These are phyloP conservation scores for Fusarium anguioides DNA, from an alignment of 2,329 filamentous ascomycete species.

Conservation along the genomic window DNA sequence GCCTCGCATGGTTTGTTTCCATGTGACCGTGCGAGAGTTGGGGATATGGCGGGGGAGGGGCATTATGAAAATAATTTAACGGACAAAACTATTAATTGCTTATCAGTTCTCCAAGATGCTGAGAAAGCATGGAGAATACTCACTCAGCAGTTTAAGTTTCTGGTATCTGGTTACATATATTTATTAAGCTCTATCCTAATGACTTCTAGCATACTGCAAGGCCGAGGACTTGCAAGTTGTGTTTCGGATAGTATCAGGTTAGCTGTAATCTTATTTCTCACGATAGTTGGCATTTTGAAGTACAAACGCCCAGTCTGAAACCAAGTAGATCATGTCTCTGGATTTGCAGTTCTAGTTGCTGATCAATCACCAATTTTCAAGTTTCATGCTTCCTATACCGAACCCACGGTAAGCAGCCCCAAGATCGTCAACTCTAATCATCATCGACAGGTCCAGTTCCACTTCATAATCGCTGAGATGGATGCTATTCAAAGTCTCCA, in stretches of 20 bases:
- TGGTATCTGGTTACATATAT: not conserved
- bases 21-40: constrained; percentile 40
- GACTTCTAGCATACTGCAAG: not conserved
- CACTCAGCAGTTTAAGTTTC: not conserved
- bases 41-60: constrained; percentile 44
- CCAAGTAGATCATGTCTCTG: not conserved
- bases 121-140: not conserved
- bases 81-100: not conserved
- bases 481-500: constrained; percentile 19
- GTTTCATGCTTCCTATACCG: not conserved
- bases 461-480: constrained; percentile 12
- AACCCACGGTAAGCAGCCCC: not conserved
- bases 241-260: not conserved
- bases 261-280: not conserved
- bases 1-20: constrained; percentile 38
- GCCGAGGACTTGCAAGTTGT: not conserved
- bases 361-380: not conserved
- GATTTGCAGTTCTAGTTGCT: not conserved
- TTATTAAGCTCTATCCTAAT: not conserved
- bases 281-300: not conserved
- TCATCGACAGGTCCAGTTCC: constrained; percentile 11
- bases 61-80: constrained; percentile 15
- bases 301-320: not conserved
- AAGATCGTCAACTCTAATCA: constrained; percentile 6
- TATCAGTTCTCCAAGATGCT: not conserved